Percentiles rank a stretch among this genome's conserved stretches.
These are phyloP conservation scores for Fusarium annulatum DNA, from an alignment of 2,329 filamentous ascomycete species.

Conservation along the genomic window DNA sequence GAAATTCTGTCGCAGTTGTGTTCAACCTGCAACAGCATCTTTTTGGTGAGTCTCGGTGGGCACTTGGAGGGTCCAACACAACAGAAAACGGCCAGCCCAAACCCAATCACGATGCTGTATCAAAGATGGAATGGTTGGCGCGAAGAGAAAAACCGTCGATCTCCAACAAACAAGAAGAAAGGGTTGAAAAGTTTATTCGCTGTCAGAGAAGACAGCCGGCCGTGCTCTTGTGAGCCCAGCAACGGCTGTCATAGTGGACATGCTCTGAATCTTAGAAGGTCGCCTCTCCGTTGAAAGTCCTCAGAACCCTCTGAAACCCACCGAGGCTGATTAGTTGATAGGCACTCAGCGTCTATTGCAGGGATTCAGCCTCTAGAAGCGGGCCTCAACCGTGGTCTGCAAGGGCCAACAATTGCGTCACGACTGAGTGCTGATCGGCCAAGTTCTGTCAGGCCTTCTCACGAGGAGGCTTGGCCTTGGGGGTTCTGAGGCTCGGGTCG, in stretches of 20 bases:
- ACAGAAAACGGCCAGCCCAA: conserved; percentile 8
- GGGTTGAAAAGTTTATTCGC: conserved; percentile 9
- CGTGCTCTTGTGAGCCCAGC: conserved; percentile 11
- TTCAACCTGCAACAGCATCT: conserved; percentile 31
- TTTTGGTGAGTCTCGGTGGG: conserved; percentile 9
- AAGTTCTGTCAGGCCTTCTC: conserved; percentile 42
- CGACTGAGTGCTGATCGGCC: conserved; percentile 45
- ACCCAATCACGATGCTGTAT: conserved; percentile 18
- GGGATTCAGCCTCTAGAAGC: conserved; percentile 17
- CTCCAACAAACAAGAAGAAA: conserved; percentile 4
- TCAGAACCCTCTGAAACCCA: conserved; percentile 16
- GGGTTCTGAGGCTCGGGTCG: conserved; percentile 32
- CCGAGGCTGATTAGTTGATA: conserved; percentile 13
- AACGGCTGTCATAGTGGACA: conserved; percentile 10
- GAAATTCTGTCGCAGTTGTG: conserved; percentile 21
- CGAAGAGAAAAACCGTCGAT: conserved; percentile 12
- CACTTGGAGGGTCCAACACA: conserved; percentile 20
- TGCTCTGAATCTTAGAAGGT: conserved; percentile 16
- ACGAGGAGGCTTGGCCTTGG: conserved; percentile 29
- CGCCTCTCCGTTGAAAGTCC: conserved; percentile 12
- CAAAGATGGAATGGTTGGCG: conserved; percentile 11
- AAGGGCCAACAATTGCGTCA: conserved; percentile 49
- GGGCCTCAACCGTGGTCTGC: conserved; percentile 38
- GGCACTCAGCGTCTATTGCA: conserved; percentile 7
- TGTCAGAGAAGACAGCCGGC: conserved; percentile 1